Evolutionary conservation across 441 rosid species (phyloP).

Genomic region (Lagerstroemia fauriei): DNA sequence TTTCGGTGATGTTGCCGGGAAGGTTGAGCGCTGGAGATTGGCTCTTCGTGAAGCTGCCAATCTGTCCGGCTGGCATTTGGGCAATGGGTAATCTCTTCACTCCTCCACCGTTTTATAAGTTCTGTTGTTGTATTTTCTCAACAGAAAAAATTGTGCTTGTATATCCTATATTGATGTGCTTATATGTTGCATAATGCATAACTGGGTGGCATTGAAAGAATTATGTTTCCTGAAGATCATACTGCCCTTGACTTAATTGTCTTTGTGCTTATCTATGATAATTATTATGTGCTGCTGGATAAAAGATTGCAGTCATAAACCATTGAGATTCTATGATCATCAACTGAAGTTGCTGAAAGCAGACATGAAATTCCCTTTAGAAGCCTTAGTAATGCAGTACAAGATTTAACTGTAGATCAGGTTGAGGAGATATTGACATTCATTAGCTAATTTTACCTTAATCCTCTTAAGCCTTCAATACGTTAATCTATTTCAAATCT

Average conservation of each 20-base stretch:
- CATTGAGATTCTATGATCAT: too few species aligned
- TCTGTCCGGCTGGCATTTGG: conserved; percentile 11
- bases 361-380: too few species aligned
- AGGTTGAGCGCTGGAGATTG: conserved; percentile 4
- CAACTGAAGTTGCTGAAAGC: too few species aligned
- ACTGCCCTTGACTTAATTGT: background rate
- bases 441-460: background rate
- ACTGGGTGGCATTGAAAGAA: background rate
- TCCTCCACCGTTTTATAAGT: background rate
- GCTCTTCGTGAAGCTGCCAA: conserved; percentile 6
- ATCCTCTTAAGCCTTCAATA: background rate
- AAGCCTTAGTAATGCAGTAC: too few species aligned
- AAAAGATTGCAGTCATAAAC: too few species aligned
- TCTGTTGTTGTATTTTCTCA: background rate
- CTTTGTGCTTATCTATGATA: background rate
- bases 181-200: background rate
- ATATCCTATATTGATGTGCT: background rate
- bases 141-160: background rate
- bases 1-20: background rate
- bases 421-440: too few species aligned
- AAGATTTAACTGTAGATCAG: too few species aligned
- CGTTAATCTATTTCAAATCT: background rate
- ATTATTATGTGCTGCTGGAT: too few species aligned
- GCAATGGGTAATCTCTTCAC: conserved; percentile 5
- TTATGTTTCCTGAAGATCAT: background rate